These are phyloP conservation scores for Aspergillus campestris DNA, from an alignment of 495 filamentous ascomycete genomes.

Conservation along the genomic window DNA sequence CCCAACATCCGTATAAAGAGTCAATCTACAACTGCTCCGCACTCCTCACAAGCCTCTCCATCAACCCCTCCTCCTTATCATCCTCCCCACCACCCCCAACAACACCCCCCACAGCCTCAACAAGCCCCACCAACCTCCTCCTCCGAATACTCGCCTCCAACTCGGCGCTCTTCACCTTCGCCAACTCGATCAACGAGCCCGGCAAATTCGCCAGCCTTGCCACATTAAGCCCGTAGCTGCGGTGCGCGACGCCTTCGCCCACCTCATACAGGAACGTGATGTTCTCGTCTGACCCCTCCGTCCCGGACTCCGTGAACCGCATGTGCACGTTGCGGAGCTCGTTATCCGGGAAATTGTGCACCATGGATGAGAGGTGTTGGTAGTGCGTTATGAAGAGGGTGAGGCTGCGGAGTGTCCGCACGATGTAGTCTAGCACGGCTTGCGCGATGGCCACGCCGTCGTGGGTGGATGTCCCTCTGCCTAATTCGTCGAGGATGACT, in stretches of 20 bases:
- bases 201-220: constrained; percentile 81
- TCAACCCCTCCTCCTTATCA: constrained; percentile 21
- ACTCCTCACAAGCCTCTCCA: constrained; percentile 28
- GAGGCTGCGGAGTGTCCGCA: constrained; percentile 63
- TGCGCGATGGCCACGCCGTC: constrained; percentile 95
- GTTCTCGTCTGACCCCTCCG: constrained; percentile 29
- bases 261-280: constrained; percentile 83
- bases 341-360: constrained; percentile 50
- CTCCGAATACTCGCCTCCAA: constrained; percentile 66
- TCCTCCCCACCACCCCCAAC: constrained; percentile 22
- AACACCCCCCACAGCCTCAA: constrained; percentile 28
- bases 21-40: constrained; percentile 29
- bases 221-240: constrained; percentile 91
- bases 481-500: constrained; percentile 92
- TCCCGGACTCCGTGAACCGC: constrained; percentile 57
- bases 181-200: constrained; percentile 62
- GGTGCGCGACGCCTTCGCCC: constrained; percentile 80
- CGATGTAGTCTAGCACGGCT: constrained; percentile 77
- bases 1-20: neutral
- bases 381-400: constrained; percentile 97
- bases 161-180: constrained; percentile 67
- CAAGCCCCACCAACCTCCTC: constrained; percentile 43
- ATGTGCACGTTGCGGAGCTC: constrained; percentile 74
- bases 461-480: constrained; percentile 85
- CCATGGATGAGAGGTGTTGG: constrained; percentile 70